A percentile compares a stretch with the other conserved stretches of the same genome.
These are phyloP conservation scores for Vicia sativa DNA, from an alignment of 306 rosid species.

Conservation along the genomic window DNA sequence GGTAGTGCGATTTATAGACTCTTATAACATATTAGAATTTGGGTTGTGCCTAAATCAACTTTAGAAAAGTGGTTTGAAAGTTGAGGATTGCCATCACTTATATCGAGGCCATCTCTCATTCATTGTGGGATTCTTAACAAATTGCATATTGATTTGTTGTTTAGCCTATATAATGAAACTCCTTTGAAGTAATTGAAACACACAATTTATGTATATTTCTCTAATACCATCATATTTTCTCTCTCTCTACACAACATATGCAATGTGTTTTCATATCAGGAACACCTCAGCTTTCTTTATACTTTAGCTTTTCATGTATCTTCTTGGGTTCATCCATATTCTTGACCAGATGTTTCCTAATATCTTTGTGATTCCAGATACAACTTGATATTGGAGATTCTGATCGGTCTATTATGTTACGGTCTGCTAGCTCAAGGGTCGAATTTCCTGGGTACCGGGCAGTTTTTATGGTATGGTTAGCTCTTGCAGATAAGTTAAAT, in stretches of 20 bases:
- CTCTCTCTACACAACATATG: background rate
- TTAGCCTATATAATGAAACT: no score
- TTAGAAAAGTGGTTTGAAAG: no score
- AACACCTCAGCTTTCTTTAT: background rate
- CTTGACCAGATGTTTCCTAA: slow-evolving; percentile 24
- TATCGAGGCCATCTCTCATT: no score
- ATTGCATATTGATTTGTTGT: no score
- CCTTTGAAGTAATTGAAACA: no score
- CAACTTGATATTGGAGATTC: slow-evolving; percentile 79
- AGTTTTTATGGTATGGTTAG: slow-evolving; percentile 67
- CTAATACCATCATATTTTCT: no score
- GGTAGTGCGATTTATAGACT: no score
- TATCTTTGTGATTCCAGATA: slow-evolving; percentile 54
- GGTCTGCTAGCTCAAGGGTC: slow-evolving; percentile 73
- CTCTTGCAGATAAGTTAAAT: slow-evolving; percentile 19
- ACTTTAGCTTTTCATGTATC: background rate
- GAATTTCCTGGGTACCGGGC: slow-evolving; percentile 81
- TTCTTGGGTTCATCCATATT: slow-evolving; percentile 22
- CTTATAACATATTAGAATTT: no score
- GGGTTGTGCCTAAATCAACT: no score
- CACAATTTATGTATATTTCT: no score
- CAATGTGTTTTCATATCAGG: background rate
- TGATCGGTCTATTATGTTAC: slow-evolving; percentile 60
- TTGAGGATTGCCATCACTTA: no score
- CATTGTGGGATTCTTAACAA: no score